Base-by-base conservation (phyloP, 2,329 filamentous ascomycete genomes). In the Ophiocordyceps polyrhachis-furcata region DNA sequence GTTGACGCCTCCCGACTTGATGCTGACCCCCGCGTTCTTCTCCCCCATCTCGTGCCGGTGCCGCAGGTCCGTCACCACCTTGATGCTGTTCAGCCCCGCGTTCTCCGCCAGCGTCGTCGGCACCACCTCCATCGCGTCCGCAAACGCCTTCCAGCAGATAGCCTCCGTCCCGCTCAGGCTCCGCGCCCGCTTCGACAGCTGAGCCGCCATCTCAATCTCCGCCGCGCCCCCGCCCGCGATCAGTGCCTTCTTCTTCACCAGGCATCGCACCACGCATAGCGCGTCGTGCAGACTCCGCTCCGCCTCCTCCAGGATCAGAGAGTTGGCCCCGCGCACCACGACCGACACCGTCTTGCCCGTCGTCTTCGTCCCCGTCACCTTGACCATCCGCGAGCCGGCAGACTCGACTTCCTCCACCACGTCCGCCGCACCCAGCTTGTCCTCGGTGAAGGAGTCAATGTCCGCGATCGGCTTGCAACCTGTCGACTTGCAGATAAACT, bases 241-340 rank as follows among this genome's bases (percentile, higher is more conserved):
- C 46, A 98, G 76, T n/a, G 91, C 91, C 69, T 93, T 93, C 78
- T 96, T 98, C 79, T 98, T 98, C 54, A 98, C 91, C 49, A 98
- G 68, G 60, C 91, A 98, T 55, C 91, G 83, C 55, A 98, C 88
- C 43, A 96, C 91, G 61, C 91, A 98, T 51, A 96, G 86, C 28
- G 91, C 91, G 57, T 98, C 91, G 71, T 98, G 91, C 45, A 98
- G 74, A 53, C 83, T 91, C 55, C 91, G 85, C 72, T 96, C 91
- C 1, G 91, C 93, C 67, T 98, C 91, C 59, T 98, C 91, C 43
- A 98, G 71, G 57, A 98, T 95, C 51, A 98, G 72, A 48, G 72
- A 76, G 72, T 98, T 98, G 61, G 91, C 91, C 53, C 91, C 91
- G 49, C 91, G 83, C 57, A 87, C 88, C 47, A 98, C 83, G 48